Base-by-base conservation (phyloP, 192 early-diverging fungal genomes). In the Glomus cerebriforme region DNA sequence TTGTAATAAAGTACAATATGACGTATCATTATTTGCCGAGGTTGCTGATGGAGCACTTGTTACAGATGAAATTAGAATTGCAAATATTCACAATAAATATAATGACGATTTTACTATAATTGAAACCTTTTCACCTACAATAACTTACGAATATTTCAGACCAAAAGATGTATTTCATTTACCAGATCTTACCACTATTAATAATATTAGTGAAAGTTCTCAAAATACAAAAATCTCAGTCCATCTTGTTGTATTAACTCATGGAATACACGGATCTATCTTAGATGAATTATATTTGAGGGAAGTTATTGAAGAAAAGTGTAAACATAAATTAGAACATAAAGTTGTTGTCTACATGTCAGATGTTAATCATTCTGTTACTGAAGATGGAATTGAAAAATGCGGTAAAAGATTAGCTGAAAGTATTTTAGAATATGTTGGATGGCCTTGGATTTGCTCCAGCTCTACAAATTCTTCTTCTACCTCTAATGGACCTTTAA, bases 311-410 rank as follows among this genome's bases (percentile, higher is more conserved):
- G 86, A 87, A 67, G 68, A 79, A 10, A 60, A 22, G 4, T 54
- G 17, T 54, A 54, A 32, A 5, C 60, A 78, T 27, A 29, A 70
- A 15, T 64, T 49, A 12, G 27, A 47, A 26, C 70, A 81, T 39
- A 70, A 70, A 29, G 81, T 79, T 7, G 60, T 85, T 22, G 79
- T 81, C 7, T 79, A 80, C n/a, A 68, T 81, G 12, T 79, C 83
- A 9, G 86, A 87, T 58, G 81, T 84, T 29, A 85, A 86, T 73
- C 87, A 88, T 73, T 79, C 81, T 15, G 75, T 69, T 26, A 88
- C 87, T 4, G 78, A 81, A 54, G 84, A 87, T n/a, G 87, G 87
- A 5, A 85, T 88, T 73, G 82, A 85, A 62, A 75, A 76, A 59
- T 83, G 81, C 32, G 87, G 84, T 10, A 79, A 69, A 64, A 82